Evolutionary conservation across 2,329 filamentous ascomycete species (phyloP).

Genomic region (Rutstroemia sp.): DNA sequence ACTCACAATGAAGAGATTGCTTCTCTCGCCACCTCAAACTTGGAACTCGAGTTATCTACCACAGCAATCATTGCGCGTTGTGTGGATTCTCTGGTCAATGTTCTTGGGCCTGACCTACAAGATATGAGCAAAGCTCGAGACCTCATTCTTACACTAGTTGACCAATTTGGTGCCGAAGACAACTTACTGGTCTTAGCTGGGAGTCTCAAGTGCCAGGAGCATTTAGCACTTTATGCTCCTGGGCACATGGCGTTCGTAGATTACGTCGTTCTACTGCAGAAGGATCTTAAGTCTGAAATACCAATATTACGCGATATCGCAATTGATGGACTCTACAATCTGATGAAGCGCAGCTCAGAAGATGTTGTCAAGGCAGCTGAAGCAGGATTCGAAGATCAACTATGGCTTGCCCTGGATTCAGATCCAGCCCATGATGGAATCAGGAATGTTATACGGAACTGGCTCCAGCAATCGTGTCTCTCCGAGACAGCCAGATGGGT

Average conservation of each 20-base stretch:
- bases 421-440: constrained; percentile 70
- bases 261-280: constrained; percentile 79
- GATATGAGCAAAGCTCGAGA: constrained; percentile 88
- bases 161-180: constrained; percentile 72
- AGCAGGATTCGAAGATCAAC: constrained; percentile 75
- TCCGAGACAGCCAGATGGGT: constrained; percentile 80
- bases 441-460: constrained; percentile 83
- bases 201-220: constrained; percentile 77
- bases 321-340: constrained; percentile 81
- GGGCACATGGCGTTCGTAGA: constrained; percentile 75
- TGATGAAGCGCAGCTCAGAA: constrained; percentile 87
- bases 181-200: constrained; percentile 65
- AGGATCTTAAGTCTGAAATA: constrained; percentile 63
- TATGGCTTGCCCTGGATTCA: constrained; percentile 84
- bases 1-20: constrained; percentile 81
- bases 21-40: constrained; percentile 77
- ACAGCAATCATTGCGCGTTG: constrained; percentile 78
- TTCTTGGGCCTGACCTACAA: constrained; percentile 89
- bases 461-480: constrained; percentile 85
- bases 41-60: constrained; percentile 79
- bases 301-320: constrained; percentile 69
- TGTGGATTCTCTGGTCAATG: constrained; percentile 93
- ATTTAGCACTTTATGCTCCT: constrained; percentile 85
- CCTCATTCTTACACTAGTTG: constrained; percentile 78
- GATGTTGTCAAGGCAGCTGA: constrained; percentile 73